Evolutionary conservation across 352 stramenopile species (phyloP), one percentile per base, ranked within the genome.

Genomic region (Globisporangium lucens): DNA sequence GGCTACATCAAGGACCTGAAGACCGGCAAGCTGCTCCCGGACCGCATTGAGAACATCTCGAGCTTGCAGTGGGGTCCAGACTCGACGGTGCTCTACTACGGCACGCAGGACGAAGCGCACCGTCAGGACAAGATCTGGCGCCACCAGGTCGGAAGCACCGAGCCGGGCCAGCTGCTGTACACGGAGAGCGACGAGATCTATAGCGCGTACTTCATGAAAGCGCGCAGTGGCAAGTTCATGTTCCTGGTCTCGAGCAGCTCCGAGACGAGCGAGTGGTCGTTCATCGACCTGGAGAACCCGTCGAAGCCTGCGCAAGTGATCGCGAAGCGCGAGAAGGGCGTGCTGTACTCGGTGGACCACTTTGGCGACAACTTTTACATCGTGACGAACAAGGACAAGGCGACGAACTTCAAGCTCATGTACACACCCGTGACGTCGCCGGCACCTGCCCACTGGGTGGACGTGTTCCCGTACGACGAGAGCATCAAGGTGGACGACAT

Each of bases 161-260:
- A 77, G 62, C 65, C 74, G 7, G 92, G 99, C 75, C 79, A 97
- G 67, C 80, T 98, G 56, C 70, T 99, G 0, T 98, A 98, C 77
- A 94, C 93, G 60, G 97, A 99, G 77, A 71, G 86, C 20, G 96
- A 99, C 82, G 89, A 97, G 69, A 77, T 97, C 20, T 99, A 93
- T 75, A 98, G 86, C 73, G 76, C 97, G 20, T 89, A 87, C 67
- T 94, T 99, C 66, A 73, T 76, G 56, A 99, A 99, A 78, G 90
- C 90, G 30, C 85, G 91, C 62, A 97, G 95, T 66, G 86, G 85
- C 33, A 93, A 94, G 68, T 99, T 94, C 82, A 79, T 99, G 53
- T 86, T 99, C 62, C 77, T 98, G 53, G 69, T 87, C 65, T 88
- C 83, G 20, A 87, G 71, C 47, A 97, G 87, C 75, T 97, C 89